A percentile compares a stretch with the other conserved stretches of the same genome.
phyloP scores from a whole-genome alignment of 2,329 filamentous ascomycete genomes.

The Sporothrix luriei region DNA sequence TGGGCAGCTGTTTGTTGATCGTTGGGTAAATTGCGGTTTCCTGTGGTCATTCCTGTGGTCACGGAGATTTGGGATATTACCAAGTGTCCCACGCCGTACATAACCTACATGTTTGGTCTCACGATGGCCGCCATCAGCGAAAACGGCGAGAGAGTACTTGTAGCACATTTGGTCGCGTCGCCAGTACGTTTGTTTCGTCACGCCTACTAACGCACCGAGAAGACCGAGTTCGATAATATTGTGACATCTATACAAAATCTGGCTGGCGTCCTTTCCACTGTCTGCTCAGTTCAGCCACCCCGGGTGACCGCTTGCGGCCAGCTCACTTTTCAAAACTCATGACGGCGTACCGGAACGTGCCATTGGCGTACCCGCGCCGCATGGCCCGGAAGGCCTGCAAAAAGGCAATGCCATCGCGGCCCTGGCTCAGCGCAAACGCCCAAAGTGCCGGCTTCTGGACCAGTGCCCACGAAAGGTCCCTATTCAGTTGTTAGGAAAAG shows the following conservation, averaged over 20 bases:
- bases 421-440: conserved; percentile 63
- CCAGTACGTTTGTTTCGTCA: too few relatives aligned
- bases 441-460: conserved; percentile 63
- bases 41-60: too few relatives aligned
- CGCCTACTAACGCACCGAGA: too few relatives aligned
- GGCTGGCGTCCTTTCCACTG: too few relatives aligned
- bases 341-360: conserved; percentile 60
- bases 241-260: too few relatives aligned
- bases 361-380: conserved; percentile 61
- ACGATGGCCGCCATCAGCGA: not conserved
- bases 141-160: not conserved
- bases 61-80: not conserved
- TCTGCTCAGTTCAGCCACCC: too few relatives aligned
- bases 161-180: not conserved
- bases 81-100: not conserved
- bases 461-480: conserved; percentile 65
- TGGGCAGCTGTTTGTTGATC: not conserved
- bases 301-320: not conserved
- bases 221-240: too few relatives aligned
- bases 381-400: conserved; percentile 64
- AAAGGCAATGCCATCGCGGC: conserved; percentile 62
- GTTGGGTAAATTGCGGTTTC: not conserved
- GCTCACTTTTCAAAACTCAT: conserved; percentile 52
- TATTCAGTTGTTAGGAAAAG: conserved; percentile 38
- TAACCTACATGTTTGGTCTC: not conserved